Conservation (phyloP, 2,329 filamentous ascomycete species). For the Xylaria sp. region DNA sequence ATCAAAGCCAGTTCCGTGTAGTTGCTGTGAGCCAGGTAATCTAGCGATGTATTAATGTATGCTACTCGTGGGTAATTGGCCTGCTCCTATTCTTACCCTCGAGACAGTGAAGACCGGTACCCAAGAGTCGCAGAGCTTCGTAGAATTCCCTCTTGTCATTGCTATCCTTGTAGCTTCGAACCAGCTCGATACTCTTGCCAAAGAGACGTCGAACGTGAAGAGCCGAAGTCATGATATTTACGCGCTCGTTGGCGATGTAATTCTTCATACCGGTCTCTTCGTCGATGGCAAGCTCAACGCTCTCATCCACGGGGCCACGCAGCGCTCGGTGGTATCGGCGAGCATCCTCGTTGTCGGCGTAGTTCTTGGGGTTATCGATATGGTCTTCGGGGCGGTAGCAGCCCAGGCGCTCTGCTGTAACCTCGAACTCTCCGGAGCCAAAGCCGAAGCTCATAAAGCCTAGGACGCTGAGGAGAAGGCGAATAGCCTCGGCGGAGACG, state of each 20-base stretch:
- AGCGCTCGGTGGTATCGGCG: slow-evolving; percentile 80
- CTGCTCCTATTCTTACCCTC: slow-evolving; percentile 59
- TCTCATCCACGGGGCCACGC: slow-evolving; percentile 80
- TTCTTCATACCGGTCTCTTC: slow-evolving; percentile 81
- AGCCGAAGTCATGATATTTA: slow-evolving; percentile 82
- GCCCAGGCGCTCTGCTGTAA: slow-evolving; percentile 77
- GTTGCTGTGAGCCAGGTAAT: slow-evolving; percentile 93
- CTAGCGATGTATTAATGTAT: slow-evolving; percentile 46
- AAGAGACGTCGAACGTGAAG: slow-evolving; percentile 78
- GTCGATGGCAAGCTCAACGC: slow-evolving; percentile 79
- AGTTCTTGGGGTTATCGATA: slow-evolving; percentile 80
- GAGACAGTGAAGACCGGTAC: slow-evolving; percentile 87
- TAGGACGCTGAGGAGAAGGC: slow-evolving; percentile 85
- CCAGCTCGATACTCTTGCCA: slow-evolving; percentile 76
- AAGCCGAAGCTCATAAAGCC: slow-evolving; percentile 90
- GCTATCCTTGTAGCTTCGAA: slow-evolving; percentile 70
- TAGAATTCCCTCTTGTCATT: slow-evolving; percentile 78
- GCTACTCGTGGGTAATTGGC: neutral
- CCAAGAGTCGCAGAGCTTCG: slow-evolving; percentile 84
- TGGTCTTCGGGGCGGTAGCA: slow-evolving; percentile 85
- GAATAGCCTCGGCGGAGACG: slow-evolving; percentile 88
- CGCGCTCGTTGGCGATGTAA: slow-evolving; percentile 87
- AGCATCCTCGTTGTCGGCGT: slow-evolving; percentile 87
- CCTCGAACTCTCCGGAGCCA: slow-evolving; percentile 83
- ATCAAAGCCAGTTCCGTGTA: slow-evolving; percentile 88